A percentile compares a stretch with the other conserved stretches of the same genome.
These are phyloP conservation scores for Blastobotrys capitulatus DNA, from an alignment of 1,139 yeast genomes.

Conservation along the genomic window DNA sequence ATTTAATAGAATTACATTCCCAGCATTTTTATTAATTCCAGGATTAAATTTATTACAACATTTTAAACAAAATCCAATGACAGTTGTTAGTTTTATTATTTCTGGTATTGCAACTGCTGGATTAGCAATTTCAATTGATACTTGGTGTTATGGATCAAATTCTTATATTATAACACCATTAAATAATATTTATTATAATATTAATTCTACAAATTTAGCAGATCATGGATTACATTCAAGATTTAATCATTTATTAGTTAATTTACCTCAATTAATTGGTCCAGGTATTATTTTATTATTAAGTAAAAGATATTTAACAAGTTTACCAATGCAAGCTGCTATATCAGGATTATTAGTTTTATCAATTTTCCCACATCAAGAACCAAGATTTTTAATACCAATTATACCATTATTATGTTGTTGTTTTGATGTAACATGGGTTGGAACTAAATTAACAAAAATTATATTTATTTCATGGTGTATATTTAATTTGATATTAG, in stretches of 20 bases:
- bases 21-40: constrained; percentile 68
- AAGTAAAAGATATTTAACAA: constrained; percentile 23
- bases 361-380: constrained; percentile 86
- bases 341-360: constrained; percentile 56
- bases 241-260: constrained; percentile 66
- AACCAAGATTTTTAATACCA: constrained; percentile 77
- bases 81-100: constrained; percentile 25
- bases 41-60: constrained; percentile 23
- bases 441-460: constrained; percentile 16
- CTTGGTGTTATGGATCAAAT: constrained; percentile 31
- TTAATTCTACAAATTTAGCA: constrained; percentile 52
- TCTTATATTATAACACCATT: constrained; percentile 59
- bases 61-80: constrained; percentile 24
- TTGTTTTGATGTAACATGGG: constrained; percentile 44
- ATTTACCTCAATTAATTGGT: constrained; percentile 76
- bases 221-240: constrained; percentile 80
- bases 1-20: constrained; percentile 81
- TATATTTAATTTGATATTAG: constrained; percentile 55
- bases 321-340: constrained; percentile 46
- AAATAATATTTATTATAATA: constrained; percentile 71
- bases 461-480: constrained; percentile 51
- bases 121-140: constrained; percentile 50
- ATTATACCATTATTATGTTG: constrained; percentile 64
- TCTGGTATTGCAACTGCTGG: constrained; percentile 32
- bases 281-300: constrained; percentile 54